Conservation (phyloP, 2,329 filamentous ascomycete genomes). For the Cladosporium sphaerospermum region DNA sequence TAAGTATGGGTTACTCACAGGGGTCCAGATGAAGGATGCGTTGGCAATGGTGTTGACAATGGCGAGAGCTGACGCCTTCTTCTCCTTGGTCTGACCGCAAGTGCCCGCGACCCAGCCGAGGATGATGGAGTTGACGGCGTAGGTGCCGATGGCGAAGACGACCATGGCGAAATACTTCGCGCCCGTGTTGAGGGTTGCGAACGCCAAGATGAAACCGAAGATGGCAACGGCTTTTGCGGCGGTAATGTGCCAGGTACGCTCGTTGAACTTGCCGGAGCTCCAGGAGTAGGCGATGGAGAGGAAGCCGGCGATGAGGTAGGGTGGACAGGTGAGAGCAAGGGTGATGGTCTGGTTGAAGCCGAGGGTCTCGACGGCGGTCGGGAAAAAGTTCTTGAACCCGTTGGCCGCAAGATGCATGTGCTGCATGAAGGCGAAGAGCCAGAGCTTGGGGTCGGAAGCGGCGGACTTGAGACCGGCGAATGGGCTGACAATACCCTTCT, state of each 20-base stretch:
- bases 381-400: constrained; percentile 45
- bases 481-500: constrained; percentile 37
- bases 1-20: constrained; percentile 16
- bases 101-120: constrained; percentile 43
- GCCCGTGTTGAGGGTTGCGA: constrained; percentile 32
- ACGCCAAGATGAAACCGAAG: constrained; percentile 33
- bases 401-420: constrained; percentile 51
- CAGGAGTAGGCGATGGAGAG: constrained; percentile 29
- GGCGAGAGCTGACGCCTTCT: constrained; percentile 44
- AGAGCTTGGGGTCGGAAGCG: constrained; percentile 45
- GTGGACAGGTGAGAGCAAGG: constrained; percentile 43
- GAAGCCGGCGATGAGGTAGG: constrained; percentile 28
- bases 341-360: constrained; percentile 45
- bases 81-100: constrained; percentile 44
- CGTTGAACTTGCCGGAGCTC: constrained; percentile 34
- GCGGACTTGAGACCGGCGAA: constrained; percentile 47
- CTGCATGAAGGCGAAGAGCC: constrained; percentile 51
- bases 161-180: constrained; percentile 22
- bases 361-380: constrained; percentile 43
- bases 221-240: constrained; percentile 31
- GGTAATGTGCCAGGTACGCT: constrained; percentile 37
- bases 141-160: constrained; percentile 30
- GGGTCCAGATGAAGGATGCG: constrained; percentile 46
- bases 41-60: constrained; percentile 46
- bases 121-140: constrained; percentile 43